Base-by-base conservation (phyloP, 192 early-diverging fungal species). In the Rhizoclosmatium globosum region DNA sequence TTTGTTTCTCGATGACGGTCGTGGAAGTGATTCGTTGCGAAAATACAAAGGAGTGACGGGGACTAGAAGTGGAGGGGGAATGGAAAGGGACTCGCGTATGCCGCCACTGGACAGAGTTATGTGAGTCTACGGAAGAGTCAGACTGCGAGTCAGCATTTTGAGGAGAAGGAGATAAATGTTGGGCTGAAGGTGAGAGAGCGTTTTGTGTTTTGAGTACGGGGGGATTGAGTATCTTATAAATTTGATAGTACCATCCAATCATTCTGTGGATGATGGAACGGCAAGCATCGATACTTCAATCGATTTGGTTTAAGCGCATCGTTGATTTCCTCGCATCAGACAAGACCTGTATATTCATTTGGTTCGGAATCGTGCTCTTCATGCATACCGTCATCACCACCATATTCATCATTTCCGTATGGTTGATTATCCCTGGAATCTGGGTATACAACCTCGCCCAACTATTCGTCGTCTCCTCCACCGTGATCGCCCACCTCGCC, bases 371-470 rank as follows among this genome's bases (percentile, higher is more conserved):
- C 56, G 15, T 73, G 48, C 71, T 73, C 41, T 57, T 61, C 21
- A 61, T 61, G 13, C 71, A 73, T 57, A 61, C 71, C 23, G 44
- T 42, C 57, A 13, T 73, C 38, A 43, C 42, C 1, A 31, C 44
- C 11, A 3, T 73, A 42, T 61, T 73, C n/a, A 57, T 73, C 42
- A 15, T 73, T 23, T 42, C 71, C 2, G n/a, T 61, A 13, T 23
- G 21, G 2, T 19, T 42, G 2, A 43, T 73, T 1, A 73, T 73
- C 56, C 71, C 71, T 3, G 71, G 71, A 1, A 73, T 73, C 2
- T 73, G 71, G 71, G 74, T 76, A 0, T 76, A 76, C 74, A 65
- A 65, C 61, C 45, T 76, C 21, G 44, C 61, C 31, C 71, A 73
- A 45, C 9, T 57, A 2, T 73, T 73, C 43, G 58, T 73, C 0